Evolutionary conservation across 1,284 basidiomycete species (phyloP).

Genomic region (Heterobasidion irregulare): DNA sequence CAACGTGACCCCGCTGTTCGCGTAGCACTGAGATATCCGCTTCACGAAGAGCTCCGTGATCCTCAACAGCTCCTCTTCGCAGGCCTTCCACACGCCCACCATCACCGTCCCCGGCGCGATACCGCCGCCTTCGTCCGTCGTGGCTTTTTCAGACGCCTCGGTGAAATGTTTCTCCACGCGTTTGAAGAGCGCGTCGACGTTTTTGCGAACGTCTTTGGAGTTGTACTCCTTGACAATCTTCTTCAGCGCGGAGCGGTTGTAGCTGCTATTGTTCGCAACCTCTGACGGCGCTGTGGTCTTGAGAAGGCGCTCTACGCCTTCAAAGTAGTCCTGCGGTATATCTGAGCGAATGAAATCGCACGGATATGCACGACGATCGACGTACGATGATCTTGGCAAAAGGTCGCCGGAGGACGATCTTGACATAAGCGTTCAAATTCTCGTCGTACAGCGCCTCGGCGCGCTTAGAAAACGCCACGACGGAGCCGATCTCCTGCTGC

Average conservation of each 20-base stretch:
- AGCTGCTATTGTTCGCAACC: constrained; percentile 70
- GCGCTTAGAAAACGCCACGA: constrained; percentile 60
- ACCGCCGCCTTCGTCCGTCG: constrained; percentile 48
- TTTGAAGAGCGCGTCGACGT: constrained; percentile 81
- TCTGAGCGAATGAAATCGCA: neutral
- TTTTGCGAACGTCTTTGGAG: constrained; percentile 82
- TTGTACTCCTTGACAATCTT: constrained; percentile 84
- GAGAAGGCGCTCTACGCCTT: constrained; percentile 82
- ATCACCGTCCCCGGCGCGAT: constrained; percentile 63
- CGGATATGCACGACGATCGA: constrained; percentile 4
- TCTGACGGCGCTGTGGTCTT: constrained; percentile 78
- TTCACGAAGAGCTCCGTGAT: constrained; percentile 65
- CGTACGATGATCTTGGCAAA: constrained; percentile 85
- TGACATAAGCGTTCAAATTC: constrained; percentile 80
- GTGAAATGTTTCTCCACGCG: constrained; percentile 96
- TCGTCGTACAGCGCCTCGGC: constrained; percentile 86
- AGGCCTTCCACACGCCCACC: constrained; percentile 81
- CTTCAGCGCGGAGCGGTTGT: constrained; percentile 73
- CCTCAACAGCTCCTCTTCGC: constrained; percentile 72
- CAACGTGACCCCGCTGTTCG: constrained; percentile 56
- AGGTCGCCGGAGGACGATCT: constrained; percentile 79
- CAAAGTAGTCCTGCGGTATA: constrained; percentile 78
- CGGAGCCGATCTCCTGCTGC: constrained; percentile 60
- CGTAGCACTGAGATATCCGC: constrained; percentile 72
- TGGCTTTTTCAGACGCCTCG: constrained; percentile 62